Base-by-base conservation (phyloP, 2,329 filamentous ascomycete species). In the Microdochium trichocladiopsis region DNA sequence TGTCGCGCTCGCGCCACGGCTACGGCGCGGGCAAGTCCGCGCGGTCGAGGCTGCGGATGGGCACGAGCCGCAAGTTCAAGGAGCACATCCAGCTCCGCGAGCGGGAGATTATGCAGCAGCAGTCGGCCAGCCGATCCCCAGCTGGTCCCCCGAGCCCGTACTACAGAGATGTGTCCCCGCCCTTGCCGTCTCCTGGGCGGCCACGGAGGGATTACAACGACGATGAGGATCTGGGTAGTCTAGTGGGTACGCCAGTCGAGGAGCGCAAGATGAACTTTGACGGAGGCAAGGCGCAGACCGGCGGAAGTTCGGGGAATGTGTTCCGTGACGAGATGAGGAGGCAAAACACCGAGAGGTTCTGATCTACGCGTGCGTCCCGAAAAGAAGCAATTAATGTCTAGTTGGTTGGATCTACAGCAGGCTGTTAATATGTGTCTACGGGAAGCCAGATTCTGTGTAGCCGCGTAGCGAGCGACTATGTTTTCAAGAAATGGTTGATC, bases 261-360 rank as follows among this genome's bases (percentile, higher is more conserved):
- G 68, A 72, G 21, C 58, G 63, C 4, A 74, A 72, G 48, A 67
- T 72, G 60, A 64, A 71, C 18, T 69, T 72, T 52, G 58, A 63
- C 37, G 63, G 59, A 16, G 61, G 60, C 43, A 52, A 55, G 10
- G 50, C 47, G 10, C n/a, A n/a, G n/a, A 48, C 53, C 24, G 51
- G 18, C n/a, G 48, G 47, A 50, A 10, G 33, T 18, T 8, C 36
- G 25, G 25, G 43, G 21, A 80, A 80, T 50, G 63, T 67, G 5
- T 80, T 80, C 62, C 67, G 75, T 1, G 75, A 79, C 4, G 77
- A 80, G 66, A 53, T 80, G 57, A 66, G 61, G 54, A 70, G 77
- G 57, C 76, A 80, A 63, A 62, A 75, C 11, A 57, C 65, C 33
- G 69, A 73, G 60, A 69, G 72, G 48, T 55, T 59, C 37, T 67